Base-by-base conservation (phyloP, 805 yeast species). In the Starmerella cellae region DNA sequence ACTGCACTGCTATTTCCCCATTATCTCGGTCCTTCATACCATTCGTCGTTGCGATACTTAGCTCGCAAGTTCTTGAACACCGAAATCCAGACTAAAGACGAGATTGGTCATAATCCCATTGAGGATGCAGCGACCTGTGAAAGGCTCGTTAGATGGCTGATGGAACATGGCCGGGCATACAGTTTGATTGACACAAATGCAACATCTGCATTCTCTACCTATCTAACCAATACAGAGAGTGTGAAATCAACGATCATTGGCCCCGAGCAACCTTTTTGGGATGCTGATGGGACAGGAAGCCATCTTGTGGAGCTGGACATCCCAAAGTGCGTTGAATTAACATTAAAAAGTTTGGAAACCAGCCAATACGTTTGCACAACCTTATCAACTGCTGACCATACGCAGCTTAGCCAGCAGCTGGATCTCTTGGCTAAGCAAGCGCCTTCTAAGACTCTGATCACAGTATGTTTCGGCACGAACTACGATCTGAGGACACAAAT, bases 91-190 rank as follows among this genome's bases (percentile, higher is more conserved):
- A 62, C 61, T 21, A 77, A 79, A n/a, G 45, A 22, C 2, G 18
- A 19, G 19, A 11, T 13, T 2, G 94, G 94, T 1, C 97, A 88
- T 60, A 81, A 87, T 41, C 80, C 97, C 0, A 69, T 79, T 4
- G 95, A 83, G 56, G 98, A 88, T 57, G 80, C 94, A 11, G 59
- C 59, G 23, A 77, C 94, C 1, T 82, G 95, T 56, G 65, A 87
- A 54, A 84, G 82, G 39, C 68, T 88, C 38, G 73, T 82, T 1
- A 76, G 81, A 51, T 52, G 75, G 50, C 85, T 87, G 55, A 60
- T 85, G 13, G 60, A 66, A 4, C 75, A 77, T 43, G 96, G 95
- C 1, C 56, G 61, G 5, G 61, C 67, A 2, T 80, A 71, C 59
- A 97, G 97, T 0, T 62, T 63, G 9, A 20, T 30, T 10, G 38